Evolutionary conservation across 2,329 filamentous ascomycete genomes (phyloP).

Genomic region (Aspergillus quadrilineatus): DNA sequence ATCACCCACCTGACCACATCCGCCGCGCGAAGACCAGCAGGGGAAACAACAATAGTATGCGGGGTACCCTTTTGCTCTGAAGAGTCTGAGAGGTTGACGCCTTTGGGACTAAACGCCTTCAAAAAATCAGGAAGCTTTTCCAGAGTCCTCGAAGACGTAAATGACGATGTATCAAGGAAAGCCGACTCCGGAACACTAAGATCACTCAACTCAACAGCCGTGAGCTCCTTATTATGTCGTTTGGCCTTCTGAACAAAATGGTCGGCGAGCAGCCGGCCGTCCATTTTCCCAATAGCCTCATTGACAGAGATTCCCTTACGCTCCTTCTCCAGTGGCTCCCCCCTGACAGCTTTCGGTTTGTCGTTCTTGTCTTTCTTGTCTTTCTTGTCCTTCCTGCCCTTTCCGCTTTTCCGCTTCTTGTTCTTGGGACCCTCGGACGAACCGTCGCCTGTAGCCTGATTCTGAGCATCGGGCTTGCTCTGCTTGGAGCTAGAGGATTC

Average conservation of each 20-base stretch:
- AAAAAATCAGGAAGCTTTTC: conserved; percentile 77
- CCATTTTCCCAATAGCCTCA: conserved; percentile 76
- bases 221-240: conserved; percentile 77
- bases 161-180: conserved; percentile 78
- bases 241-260: conserved; percentile 77
- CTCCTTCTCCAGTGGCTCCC: conserved; percentile 45
- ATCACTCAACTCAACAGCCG: conserved; percentile 79
- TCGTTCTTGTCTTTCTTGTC: conserved; percentile 22
- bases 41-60: conserved; percentile 86
- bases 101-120: conserved; percentile 58
- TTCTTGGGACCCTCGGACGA: conserved; percentile 30
- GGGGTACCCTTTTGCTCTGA: conserved; percentile 69
- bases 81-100: conserved; percentile 61
- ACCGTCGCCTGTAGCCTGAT: conserved; percentile 19
- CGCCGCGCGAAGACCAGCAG: conserved; percentile 80
- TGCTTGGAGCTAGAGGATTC: conserved; percentile 26
- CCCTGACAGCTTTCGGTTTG: conserved; percentile 24
- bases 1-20: conserved; percentile 68
- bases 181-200: conserved; percentile 72
- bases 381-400: conserved; percentile 27
- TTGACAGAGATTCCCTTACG: conserved; percentile 70
- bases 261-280: conserved; percentile 78
- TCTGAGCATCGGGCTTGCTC: conserved; percentile 23
- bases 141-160: conserved; percentile 63
- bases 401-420: conserved; percentile 30